Conservation (phyloP, 176 grass and related monocot species). For the Triticum turgidum region DNA sequence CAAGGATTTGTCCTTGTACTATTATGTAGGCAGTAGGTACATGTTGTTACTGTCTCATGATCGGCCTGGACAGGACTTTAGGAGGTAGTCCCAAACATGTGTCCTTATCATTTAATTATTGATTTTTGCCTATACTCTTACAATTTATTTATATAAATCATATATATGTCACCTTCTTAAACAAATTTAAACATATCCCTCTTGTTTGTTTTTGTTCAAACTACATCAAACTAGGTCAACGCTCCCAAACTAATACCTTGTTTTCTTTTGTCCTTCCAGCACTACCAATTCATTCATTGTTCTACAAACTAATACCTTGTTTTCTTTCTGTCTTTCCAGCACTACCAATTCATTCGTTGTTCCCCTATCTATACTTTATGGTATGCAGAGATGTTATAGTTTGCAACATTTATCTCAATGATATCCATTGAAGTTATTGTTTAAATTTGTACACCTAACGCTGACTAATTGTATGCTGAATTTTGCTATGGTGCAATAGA, state of each 20-base stretch:
- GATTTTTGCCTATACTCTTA: neutral
- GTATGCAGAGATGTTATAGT: constrained; percentile 25
- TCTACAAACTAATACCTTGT: constrained; percentile 13
- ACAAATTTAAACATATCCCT: neutral
- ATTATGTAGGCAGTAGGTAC: too few species aligned
- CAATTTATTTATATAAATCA: neutral
- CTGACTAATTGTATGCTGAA: neutral
- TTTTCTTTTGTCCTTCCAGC: constrained; percentile 35
- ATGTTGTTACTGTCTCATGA: too few species aligned
- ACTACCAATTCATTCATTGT: constrained; percentile 49
- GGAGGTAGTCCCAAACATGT: neutral
- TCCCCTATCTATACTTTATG: constrained; percentile 71
- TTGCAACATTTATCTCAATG: neutral
- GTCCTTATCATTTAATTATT: neutral
- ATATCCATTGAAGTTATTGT: neutral
- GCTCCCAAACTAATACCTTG: constrained; percentile 2
- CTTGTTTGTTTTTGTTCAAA: neutral
- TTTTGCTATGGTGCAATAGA: constrained; percentile 38
- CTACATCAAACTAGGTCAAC: neutral
- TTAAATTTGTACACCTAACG: neutral
- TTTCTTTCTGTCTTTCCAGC: constrained; percentile 36
- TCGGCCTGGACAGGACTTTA: neutral
- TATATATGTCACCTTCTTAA: neutral
- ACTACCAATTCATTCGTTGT: constrained; percentile 50
- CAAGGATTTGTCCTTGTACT: too few species aligned